Conservation (phyloP, 345 rosid genomes). For the Moricandia arvensis region DNA sequence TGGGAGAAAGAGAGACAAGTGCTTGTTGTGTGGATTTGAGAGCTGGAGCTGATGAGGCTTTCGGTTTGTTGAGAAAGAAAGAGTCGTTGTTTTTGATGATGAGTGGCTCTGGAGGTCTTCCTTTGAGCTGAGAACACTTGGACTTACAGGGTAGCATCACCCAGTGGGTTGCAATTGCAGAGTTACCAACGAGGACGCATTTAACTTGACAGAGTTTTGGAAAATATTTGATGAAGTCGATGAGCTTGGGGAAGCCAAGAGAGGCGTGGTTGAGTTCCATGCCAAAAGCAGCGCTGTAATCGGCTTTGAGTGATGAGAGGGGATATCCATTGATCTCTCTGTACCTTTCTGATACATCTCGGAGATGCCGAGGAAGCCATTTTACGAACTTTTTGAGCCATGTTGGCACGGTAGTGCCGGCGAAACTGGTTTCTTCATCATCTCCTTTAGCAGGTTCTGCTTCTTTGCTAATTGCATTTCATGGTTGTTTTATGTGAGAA, state of each 20-base stretch:
- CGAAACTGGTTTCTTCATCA: constrained; percentile 39
- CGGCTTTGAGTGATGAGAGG: constrained; percentile 78
- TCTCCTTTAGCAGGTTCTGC: constrained; percentile 39
- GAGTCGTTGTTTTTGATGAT: not conserved
- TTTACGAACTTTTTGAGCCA: constrained; percentile 65
- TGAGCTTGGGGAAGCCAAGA: constrained; percentile 74
- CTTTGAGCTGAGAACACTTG: constrained; percentile 28
- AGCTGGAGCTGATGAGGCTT: constrained; percentile 20
- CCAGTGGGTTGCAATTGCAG: constrained; percentile 62
- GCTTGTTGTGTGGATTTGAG: not conserved
- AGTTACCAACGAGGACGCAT: constrained; percentile 38
- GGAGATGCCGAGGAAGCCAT: constrained; percentile 67
- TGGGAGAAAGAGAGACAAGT: constrained; percentile 18
- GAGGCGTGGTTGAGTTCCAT: constrained; percentile 69
- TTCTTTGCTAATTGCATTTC: constrained; percentile 51
- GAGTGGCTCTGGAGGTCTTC: constrained; percentile 31
- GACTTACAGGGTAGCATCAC: constrained; percentile 50
- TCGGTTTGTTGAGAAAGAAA: constrained; percentile 8
- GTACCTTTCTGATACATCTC: constrained; percentile 32
- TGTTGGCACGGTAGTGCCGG: not conserved
- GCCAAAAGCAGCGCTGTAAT: constrained; percentile 61
- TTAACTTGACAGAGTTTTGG: constrained; percentile 55
- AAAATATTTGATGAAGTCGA: constrained; percentile 59
- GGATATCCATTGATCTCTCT: constrained; percentile 50
- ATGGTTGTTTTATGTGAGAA: constrained; percentile 25